Evolutionary conservation across 2,329 filamentous ascomycete species (phyloP), one percentile per base, ranked within the genome.

Genomic region (Nigrospora sphaerica): DNA sequence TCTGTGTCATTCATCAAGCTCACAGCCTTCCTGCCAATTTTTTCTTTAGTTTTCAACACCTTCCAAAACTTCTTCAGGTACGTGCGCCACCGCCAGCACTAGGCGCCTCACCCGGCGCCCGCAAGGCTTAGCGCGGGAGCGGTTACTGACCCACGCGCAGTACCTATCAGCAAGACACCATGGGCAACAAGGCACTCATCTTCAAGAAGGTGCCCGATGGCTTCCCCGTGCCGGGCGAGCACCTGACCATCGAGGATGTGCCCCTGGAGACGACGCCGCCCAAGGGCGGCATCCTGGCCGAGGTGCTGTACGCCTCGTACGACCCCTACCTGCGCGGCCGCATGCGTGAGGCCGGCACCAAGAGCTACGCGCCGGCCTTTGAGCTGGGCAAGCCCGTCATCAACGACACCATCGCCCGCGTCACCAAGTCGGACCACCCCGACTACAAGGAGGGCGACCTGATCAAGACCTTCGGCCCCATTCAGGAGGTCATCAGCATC

Each of bases 281-380:
- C 32, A 61, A 73, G 43, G 78, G 81, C 49, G 83, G 84, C 38
- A 67, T 88, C 48, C 78, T 78, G 33, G 66, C 80, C 51, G 79
- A 85, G 67, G 79, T 81, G 54, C 74, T 81, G 61, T 86, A 85
- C 64, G 71, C 80, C 54, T 86, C 83, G 45, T 83, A 82, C 64
- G 85, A 89, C 62, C 85, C 85, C 6, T 88, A 88, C 70, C 78
- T 85, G 69, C 81, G 85, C 42, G 81, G 81, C 48, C 76, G 78
- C 52, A 86, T 90, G 83, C 77, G 83, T 34, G 59, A 68, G 32
- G 58, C 80, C 3, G 62, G 72, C 9, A 55, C 66, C 55, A 79
- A 84, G 63, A 83, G 81, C 35, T 88, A 87, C 70, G 60, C 72
- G 34, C 71, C 82, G 10, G 64, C 81, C 11, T 85, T 79, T 61